Conservation (phyloP, 1,284 basidiomycete genomes). For the Cryptococcus sp. region DNA sequence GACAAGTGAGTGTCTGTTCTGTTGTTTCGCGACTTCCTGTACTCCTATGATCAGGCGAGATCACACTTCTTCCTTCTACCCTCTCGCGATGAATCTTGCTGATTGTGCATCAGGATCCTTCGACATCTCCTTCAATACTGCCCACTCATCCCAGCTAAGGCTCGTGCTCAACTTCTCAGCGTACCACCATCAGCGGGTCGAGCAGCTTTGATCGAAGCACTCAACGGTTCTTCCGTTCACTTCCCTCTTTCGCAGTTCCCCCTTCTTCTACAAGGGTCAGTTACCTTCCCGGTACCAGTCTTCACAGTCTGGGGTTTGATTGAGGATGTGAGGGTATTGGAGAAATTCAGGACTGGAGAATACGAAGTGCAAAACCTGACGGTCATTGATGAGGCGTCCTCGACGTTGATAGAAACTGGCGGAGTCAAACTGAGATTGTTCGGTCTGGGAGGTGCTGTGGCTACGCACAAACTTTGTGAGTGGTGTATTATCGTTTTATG, state of each 20-base stretch:
- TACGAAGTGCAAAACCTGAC: conserved; percentile 82
- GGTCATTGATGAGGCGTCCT: conserved; percentile 90
- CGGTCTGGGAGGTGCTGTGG: conserved; percentile 91
- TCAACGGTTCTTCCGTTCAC: conserved; percentile 51
- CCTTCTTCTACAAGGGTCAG: conserved; percentile 77
- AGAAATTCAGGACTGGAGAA: conserved; percentile 80
- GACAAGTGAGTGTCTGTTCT: conserved; percentile 57
- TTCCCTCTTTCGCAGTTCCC: conserved; percentile 85
- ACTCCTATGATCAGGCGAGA: neutral
- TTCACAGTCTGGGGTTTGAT: conserved; percentile 98
- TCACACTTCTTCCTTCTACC: neutral
- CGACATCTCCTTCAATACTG: conserved; percentile 97
- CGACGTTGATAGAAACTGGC: conserved; percentile 82
- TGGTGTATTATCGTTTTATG: neutral
- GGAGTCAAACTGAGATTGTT: conserved; percentile 89
- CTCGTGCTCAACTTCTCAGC: conserved; percentile 74
- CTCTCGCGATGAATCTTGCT: neutral
- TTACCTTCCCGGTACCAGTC: conserved; percentile 84
- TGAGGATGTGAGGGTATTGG: conserved; percentile 88
- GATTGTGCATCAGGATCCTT: conserved; percentile 57
- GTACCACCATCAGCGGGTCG: conserved; percentile 55
- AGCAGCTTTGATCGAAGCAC: conserved; percentile 51
- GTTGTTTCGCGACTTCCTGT: neutral
- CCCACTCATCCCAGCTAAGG: conserved; percentile 79
- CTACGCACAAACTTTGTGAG: conserved; percentile 96